Conservation (phyloP, 2,329 filamentous ascomycete genomes). For the Cercospora zeina region DNA sequence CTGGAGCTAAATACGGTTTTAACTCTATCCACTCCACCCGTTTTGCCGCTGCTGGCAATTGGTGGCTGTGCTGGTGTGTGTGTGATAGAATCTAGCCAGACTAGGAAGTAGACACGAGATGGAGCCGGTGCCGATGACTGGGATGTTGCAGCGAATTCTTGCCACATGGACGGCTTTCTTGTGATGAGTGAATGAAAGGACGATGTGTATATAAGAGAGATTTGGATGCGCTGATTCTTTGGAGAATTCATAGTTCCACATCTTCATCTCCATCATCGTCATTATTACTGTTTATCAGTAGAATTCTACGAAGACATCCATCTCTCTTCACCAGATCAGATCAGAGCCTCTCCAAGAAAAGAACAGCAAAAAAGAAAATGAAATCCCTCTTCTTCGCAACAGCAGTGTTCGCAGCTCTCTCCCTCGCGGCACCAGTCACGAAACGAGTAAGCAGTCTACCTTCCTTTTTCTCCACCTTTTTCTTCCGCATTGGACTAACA, state of each 20-base stretch:
- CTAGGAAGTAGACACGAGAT: constrained; percentile 7
- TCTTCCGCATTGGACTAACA: background rate
- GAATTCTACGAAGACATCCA: background rate
- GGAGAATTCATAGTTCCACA: background rate
- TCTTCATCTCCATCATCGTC: too few relatives aligned
- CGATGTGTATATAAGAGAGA: constrained; percentile 9
- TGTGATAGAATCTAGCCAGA: too few relatives aligned
- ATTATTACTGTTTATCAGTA: too few relatives aligned
- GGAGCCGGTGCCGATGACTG: background rate
- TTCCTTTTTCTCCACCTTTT: background rate
- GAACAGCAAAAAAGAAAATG: constrained; percentile 23
- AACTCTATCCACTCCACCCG: background rate
- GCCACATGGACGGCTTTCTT: background rate
- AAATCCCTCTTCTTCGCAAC: constrained; percentile 20
- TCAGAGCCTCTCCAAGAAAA: too few relatives aligned
- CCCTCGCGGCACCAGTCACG: constrained; percentile 19
- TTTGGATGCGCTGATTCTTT: background rate
- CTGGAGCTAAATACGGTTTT: constrained; percentile 6
- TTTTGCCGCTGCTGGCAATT: too few relatives aligned
- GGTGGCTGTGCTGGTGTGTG: too few relatives aligned
- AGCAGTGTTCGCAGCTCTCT: constrained; percentile 16
- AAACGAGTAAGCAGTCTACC: constrained; percentile 10
- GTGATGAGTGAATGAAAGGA: too few relatives aligned
- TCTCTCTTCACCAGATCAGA: too few relatives aligned
- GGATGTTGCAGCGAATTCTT: background rate